Evolutionary conservation across 2,329 filamentous ascomycete species (phyloP), one percentile per base, ranked within the genome.

Genomic region (Aspergillus luchuensis): DNA sequence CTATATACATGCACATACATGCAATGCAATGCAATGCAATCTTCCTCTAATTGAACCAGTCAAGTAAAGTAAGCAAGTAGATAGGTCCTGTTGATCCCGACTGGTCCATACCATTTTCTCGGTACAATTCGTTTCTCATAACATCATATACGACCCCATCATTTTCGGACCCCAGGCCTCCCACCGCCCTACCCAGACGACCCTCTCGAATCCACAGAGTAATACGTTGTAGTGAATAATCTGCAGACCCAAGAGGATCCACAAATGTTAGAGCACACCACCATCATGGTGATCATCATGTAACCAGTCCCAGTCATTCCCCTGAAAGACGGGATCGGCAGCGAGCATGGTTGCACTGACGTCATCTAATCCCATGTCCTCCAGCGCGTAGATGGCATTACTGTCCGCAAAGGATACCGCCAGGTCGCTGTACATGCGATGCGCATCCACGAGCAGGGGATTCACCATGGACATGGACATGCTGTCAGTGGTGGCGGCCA

Each of bases 261-360:
- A 23, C 19, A 30, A 36, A 47, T 56, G 41, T 57, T 48, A 67
- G 70, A 11, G 52, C 19, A 54, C 58, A 28, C 33, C 33, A 36
- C 33, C 33, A 13, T 36, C 33, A 11, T 13, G 33, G 33, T 36
- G 33, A 36, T 61, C 53, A n/a, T 60, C 57, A 0, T 38, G 28
- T 38, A 63, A 30, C 60, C 60, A 63, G 2, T 45, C 54, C 58
- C 60, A 63, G 25, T 63, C 58, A 0, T 45, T 19, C 1, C 45
- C 23, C 39, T 57, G 60, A 4, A 63, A 41, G 17, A 62, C 58
- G 13, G 33, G 11, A 36, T 39, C 60, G 5, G n/a, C 51, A 21
- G 53, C 49, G 15, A 62, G 25, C 41, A 45, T 45, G 2, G 41
- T 3, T 8, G 45, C 28, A 13, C 48, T 38, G 13, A 61, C 56